Evolutionary conservation across 176 grass and related monocot genomes (phyloP).

Genomic region (Oryza rufipogon): DNA sequence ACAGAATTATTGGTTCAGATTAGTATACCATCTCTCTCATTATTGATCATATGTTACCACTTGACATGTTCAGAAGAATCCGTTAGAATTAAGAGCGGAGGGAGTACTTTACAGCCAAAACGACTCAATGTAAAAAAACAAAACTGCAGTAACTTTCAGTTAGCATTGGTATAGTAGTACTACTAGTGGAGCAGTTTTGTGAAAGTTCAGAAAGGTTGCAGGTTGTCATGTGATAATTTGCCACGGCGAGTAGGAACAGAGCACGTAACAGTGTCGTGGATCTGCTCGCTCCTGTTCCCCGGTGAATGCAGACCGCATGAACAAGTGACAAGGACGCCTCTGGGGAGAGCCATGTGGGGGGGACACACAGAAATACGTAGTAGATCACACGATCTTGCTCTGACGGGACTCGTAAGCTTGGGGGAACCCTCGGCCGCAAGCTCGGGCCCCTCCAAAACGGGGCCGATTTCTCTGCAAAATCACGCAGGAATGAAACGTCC

Average conservation of each 20-base stretch:
- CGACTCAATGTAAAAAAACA: not conserved
- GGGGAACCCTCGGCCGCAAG: not conserved
- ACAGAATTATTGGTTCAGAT: not conserved
- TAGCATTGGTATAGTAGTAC: not conserved
- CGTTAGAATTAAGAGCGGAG: too few species aligned
- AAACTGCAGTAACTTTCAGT: not conserved
- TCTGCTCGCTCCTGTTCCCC: not conserved
- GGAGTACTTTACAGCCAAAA: not conserved
- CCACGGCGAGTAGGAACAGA: not conserved
- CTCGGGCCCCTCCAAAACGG: slow-evolving; percentile 1
- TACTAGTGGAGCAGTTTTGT: not conserved
- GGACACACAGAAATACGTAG: not conserved
- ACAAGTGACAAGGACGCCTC: slow-evolving; percentile 27
- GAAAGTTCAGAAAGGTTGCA: not conserved
- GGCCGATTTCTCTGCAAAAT: not conserved
- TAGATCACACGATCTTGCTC: slow-evolving; percentile 30
- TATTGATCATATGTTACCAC: too few species aligned
- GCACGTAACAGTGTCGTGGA: not conserved
- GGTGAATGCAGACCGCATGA: slow-evolving; percentile 18
- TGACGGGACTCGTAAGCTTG: slow-evolving; percentile 2
- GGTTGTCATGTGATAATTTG: not conserved
- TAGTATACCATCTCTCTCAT: not conserved
- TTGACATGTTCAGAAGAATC: too few species aligned
- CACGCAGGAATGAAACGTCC: slow-evolving; percentile 2
- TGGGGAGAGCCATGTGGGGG: slow-evolving; percentile 18